A percentile compares a stretch with the other conserved stretches of the same genome.
Conservation (phyloP, 2,329 filamentous ascomycete species). For the Verticillium albo-atrum region DNA sequence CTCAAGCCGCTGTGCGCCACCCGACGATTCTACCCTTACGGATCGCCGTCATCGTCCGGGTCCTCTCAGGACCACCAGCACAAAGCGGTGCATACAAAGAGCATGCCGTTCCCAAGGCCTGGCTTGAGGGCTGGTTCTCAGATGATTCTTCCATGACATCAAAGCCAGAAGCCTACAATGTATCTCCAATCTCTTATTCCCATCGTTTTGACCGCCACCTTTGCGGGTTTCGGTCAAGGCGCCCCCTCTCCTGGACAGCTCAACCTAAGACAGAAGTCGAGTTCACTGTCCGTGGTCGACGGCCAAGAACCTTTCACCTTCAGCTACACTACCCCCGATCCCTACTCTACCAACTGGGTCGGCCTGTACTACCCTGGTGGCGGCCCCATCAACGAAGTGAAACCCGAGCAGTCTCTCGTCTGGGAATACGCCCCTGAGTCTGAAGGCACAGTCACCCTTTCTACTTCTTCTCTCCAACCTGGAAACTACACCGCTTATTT, state of each 20-base stretch:
- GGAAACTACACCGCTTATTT: constrained; percentile 32
- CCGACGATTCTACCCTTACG: not conserved
- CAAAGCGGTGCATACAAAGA: not conserved
- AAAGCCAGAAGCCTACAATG: not conserved
- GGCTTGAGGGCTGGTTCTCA: not conserved
- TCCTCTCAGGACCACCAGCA: not conserved
- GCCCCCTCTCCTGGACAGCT: not conserved
- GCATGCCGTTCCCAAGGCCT: not conserved
- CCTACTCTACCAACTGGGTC: constrained; percentile 30
- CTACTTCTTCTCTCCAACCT: constrained; percentile 15
- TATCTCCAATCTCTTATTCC: not conserved
- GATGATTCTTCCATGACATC: not conserved
- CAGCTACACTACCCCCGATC: constrained; percentile 23
- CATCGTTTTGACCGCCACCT: not conserved
- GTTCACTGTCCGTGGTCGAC: not conserved
- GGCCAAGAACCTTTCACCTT: constrained; percentile 22
- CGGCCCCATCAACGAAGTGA: constrained; percentile 25
- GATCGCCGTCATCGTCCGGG: not conserved
- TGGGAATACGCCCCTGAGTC: constrained; percentile 27
- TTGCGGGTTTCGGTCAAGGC: not conserved
- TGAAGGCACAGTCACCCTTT: constrained; percentile 21
- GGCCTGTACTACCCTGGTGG: constrained; percentile 29
- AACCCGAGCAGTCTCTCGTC: constrained; percentile 19
- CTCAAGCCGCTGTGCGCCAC: not conserved
- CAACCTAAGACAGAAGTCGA: not conserved